Evolutionary conservation across 2,329 filamentous ascomycete species (phyloP).

Genomic region (Aspergillus ibericus): DNA sequence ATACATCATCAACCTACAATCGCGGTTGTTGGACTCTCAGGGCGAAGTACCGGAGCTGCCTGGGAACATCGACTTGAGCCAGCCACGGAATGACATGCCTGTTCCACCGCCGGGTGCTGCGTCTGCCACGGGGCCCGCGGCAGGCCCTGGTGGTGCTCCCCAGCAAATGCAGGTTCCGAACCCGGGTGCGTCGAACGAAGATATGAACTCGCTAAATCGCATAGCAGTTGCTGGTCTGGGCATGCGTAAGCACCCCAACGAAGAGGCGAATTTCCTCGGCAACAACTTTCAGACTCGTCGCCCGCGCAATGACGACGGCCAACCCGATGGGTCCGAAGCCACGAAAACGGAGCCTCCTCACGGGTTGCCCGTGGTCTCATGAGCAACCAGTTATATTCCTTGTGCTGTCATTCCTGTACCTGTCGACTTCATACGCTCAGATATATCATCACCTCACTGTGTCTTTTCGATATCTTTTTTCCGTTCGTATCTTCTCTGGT

Average conservation of each 20-base stretch:
- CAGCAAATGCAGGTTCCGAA: constrained; percentile 31
- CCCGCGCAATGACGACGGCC: constrained; percentile 31
- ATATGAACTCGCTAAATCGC: constrained; percentile 44
- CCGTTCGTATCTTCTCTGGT: constrained; percentile 10
- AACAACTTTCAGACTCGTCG: constrained; percentile 35
- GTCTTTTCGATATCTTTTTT: constrained; percentile 2
- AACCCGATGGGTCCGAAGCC: constrained; percentile 24
- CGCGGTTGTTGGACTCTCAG: constrained; percentile 76
- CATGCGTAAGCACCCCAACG: constrained; percentile 45
- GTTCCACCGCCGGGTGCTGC: constrained; percentile 27
- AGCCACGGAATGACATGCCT: constrained; percentile 48
- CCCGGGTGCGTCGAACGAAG: constrained; percentile 33
- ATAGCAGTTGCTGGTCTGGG: constrained; percentile 46
- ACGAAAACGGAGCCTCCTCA: constrained; percentile 31
- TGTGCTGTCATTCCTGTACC: neutral
- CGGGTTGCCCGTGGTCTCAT: constrained; percentile 30
- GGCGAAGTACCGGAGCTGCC: constrained; percentile 84
- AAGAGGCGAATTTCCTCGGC: constrained; percentile 36
- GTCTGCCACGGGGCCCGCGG: constrained; percentile 19
- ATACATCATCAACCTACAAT: constrained; percentile 89
- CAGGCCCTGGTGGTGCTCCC: constrained; percentile 23
- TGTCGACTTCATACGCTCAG: neutral
- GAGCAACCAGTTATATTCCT: neutral
- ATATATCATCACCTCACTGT: neutral
- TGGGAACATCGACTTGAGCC: constrained; percentile 70